Conservation (phyloP, 257 asterid species). For the Galeopsis tetrahit region DNA sequence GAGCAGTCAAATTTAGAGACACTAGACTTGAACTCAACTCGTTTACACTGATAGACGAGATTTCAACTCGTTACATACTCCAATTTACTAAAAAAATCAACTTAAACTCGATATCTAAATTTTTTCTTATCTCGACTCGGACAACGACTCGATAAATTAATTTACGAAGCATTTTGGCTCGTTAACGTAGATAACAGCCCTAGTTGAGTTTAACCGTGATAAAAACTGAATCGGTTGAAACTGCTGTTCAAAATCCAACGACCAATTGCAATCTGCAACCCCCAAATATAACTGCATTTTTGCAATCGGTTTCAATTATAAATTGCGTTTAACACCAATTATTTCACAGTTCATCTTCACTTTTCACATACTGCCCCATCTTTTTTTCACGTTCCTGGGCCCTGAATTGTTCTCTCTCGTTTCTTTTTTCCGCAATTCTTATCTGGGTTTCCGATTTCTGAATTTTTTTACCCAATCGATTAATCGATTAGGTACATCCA, state of each 20-base stretch:
- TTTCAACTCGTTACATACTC: no score
- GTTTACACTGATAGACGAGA: no score
- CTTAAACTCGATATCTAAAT: no score
- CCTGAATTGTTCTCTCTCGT: not conserved
- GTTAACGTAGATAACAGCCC: no score
- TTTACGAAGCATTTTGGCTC: no score
- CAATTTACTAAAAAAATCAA: no score
- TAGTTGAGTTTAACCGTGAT: not conserved
- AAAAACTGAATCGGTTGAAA: not conserved
- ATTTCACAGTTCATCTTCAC: conserved; percentile 20
- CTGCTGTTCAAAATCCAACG: not conserved
- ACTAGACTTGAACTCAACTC: no score
- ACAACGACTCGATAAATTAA: no score
- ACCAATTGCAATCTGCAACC: not conserved
- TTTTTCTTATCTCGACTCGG: no score
- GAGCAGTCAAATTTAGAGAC: no score
- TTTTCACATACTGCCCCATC: conserved; percentile 29
- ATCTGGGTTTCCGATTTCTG: conserved; percentile 16
- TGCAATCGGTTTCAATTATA: not conserved
- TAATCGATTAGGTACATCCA: conserved; percentile 6
- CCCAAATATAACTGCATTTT: not conserved
- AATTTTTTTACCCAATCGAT: conserved; percentile 22
- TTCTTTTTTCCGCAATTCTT: conserved; percentile 1
- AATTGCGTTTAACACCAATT: not conserved
- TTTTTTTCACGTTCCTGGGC: not conserved